Evolutionary conservation across 306 rosid species (phyloP).

Genomic region (Neltuma alba): DNA sequence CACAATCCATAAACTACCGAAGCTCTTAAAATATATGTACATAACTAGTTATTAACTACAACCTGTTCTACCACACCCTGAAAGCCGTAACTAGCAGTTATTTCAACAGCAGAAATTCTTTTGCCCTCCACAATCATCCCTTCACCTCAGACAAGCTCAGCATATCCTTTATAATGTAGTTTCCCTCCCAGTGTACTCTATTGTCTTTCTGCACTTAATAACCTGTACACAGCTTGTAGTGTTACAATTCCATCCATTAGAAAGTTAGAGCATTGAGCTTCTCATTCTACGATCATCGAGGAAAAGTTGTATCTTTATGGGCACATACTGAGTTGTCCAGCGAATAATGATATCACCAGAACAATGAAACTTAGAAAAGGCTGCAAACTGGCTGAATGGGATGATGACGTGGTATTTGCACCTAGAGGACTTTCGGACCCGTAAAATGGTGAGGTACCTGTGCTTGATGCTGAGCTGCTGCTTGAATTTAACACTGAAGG

Average conservation of each 20-base stretch:
- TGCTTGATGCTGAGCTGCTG: conserved; percentile 67
- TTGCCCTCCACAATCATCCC: conserved; percentile 1
- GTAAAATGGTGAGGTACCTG: conserved; percentile 40
- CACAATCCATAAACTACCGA: conserved; percentile 20
- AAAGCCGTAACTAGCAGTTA: conserved; percentile 7
- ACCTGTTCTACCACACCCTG: not conserved
- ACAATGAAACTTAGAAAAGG: conserved; percentile 56
- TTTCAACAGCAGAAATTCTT: conserved; percentile 24
- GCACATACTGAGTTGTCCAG: conserved; percentile 35
- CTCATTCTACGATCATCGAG: not conserved
- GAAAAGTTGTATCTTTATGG: conserved; percentile 36
- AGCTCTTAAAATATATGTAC: conserved; percentile 28
- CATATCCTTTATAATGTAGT: conserved; percentile 4
- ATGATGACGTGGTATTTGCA: conserved; percentile 43
- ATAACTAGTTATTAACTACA: conserved; percentile 18
- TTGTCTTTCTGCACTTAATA: conserved; percentile 32
- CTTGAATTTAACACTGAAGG: conserved; percentile 67
- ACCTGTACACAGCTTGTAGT: conserved; percentile 39
- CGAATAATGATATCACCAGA: conserved; percentile 44
- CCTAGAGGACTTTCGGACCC: conserved; percentile 59
- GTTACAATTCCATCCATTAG: conserved; percentile 9
- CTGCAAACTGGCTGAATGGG: conserved; percentile 48
- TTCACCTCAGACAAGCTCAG: conserved; percentile 27
- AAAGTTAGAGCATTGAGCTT: conserved; percentile 23
- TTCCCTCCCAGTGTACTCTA: conserved; percentile 31